Evolutionary conservation across 1,284 basidiomycete genomes (phyloP), one percentile per base, ranked within the genome.

Genomic region (Xerocomus nothofagi): DNA sequence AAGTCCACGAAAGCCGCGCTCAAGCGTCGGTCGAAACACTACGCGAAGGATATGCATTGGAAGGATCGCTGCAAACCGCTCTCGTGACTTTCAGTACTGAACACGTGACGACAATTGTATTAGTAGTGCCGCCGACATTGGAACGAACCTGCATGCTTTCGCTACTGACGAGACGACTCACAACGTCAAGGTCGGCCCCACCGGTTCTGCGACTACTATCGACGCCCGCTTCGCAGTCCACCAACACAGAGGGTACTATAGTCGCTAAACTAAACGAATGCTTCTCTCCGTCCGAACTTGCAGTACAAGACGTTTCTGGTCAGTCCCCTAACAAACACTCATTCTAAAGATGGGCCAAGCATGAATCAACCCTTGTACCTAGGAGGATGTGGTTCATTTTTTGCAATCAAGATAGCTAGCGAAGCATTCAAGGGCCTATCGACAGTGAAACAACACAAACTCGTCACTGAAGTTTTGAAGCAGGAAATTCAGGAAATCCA

Each of bases 331-430:
- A 41, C 30, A 8, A 33, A 43, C 24, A 26, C 12, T 33, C 30
- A 10, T 21, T 24, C 4, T 24, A 24, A n/a, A 14, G 3, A 34
- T 27, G 24, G 20, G 21, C 32, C 45, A n/a, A 40, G 14, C 39
- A 34, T 37, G 34, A 36, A 30, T 34, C 38, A 23, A 51, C 40
- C 12, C 21, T 18, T 48, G n/a, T 40, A 2, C 44, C 3, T 57
- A 96, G 94, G 95, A 48, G 96, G 96, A 26, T 99, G 96, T 66
- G 97, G 96, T 11, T 82, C 88, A 3, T 99, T 99, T 72, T 99
- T 97, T 66, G 91, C 93, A 33, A 97, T 99, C 57, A 79, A 84
- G 32, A 89, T 99, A 54, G 82, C 88, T 4, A 93, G 91, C 50
- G 72, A 84, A 17, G 79, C 79, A 2, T 99, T 99, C 79, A 86